Base-by-base conservation (phyloP, 2,329 filamentous ascomycete species). In the Aspergillus ochraceus region DNA sequence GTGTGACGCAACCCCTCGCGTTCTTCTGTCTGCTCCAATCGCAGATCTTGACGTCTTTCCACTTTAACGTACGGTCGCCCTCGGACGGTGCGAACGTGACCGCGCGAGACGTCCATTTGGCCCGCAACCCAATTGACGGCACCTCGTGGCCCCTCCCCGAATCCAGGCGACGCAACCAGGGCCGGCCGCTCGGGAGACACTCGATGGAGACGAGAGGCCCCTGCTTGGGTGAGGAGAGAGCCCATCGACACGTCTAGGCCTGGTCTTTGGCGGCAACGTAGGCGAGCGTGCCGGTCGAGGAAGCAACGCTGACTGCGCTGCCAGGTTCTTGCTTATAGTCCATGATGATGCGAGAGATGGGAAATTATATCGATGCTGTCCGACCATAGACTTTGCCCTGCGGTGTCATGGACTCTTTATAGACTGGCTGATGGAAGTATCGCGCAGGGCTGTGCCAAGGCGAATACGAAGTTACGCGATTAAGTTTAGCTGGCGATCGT, bases 191-290 rank as follows among this genome's bases (percentile, higher is more conserved):
- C 19, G 39, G 52, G 9, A 4, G 17, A 14, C 22, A 54, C 8
- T 46, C 39, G n/a, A 54, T 54, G 17, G 52, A 45, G 17, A 54
- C 42, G 12, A 54, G 52, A 11, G 45, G 26, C 17, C 42, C 53
- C 12, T 30, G 42, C 17, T 49, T 20, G 1, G 42, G 26, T 3
- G 53, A 49, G 4, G 53, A 47, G 10, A 81, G 71, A 4, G 83
- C 70, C 52, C 86, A 79, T 62, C 78, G 77, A 61, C 83, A 83
- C 1, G 83, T 85, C 60, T 73, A 68, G 49, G 77, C 76, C 9
- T 73, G 71, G 11, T 77, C 76, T 4, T 85, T 81, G 29, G 82
- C 73, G 24, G 84, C 87, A 12, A 80, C 66, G 71, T 86, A 88
- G 29, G 76, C 79, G 2, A 80, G 64, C 2, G 60, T 54, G 11